Conservation (phyloP, 192 early-diverging fungal species). For the Rhizophagus clarus region DNA sequence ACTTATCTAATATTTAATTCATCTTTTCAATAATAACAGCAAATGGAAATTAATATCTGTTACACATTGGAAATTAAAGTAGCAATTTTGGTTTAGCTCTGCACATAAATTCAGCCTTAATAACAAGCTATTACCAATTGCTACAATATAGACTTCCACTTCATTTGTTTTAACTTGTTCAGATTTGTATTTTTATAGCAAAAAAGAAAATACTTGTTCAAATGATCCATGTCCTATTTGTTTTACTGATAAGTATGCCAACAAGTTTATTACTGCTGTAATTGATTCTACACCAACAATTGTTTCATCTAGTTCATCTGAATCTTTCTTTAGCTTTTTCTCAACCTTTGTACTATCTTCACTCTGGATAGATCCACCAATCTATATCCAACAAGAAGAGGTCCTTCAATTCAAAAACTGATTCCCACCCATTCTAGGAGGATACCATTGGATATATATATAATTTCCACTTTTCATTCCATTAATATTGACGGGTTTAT, state of each 20-base stretch:
- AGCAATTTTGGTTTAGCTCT: conserved; percentile 86
- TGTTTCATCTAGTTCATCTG: conserved; percentile 71
- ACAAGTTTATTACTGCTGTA: conserved; percentile 94
- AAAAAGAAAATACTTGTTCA: conserved; percentile 89
- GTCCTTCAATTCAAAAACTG: too few relatives aligned
- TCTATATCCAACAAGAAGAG: too few relatives aligned
- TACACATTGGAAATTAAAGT: conserved; percentile 77
- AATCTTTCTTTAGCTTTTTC: conserved; percentile 47
- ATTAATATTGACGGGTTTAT: too few relatives aligned
- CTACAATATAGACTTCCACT: conserved; percentile 85
- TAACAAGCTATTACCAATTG: conserved; percentile 76
- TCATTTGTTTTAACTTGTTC: conserved; percentile 74
- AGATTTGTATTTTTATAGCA: conserved; percentile 63
- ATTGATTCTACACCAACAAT: conserved; percentile 91
- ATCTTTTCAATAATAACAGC: conserved; percentile 82
- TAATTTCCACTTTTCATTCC: too few relatives aligned
- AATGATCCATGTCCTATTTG: conserved; percentile 89
- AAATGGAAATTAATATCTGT: conserved; percentile 85
- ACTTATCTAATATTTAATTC: conserved; percentile 82
- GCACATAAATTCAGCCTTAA: conserved; percentile 81
- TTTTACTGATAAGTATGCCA: conserved; percentile 85
- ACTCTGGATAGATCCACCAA: too few relatives aligned
- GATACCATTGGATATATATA: too few relatives aligned
- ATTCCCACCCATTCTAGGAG: too few relatives aligned
- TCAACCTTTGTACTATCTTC: conserved; percentile 46